phyloP scores from a whole-genome alignment of 2,329 filamentous ascomycete genomes.

The Fusarium virguliforme region DNA sequence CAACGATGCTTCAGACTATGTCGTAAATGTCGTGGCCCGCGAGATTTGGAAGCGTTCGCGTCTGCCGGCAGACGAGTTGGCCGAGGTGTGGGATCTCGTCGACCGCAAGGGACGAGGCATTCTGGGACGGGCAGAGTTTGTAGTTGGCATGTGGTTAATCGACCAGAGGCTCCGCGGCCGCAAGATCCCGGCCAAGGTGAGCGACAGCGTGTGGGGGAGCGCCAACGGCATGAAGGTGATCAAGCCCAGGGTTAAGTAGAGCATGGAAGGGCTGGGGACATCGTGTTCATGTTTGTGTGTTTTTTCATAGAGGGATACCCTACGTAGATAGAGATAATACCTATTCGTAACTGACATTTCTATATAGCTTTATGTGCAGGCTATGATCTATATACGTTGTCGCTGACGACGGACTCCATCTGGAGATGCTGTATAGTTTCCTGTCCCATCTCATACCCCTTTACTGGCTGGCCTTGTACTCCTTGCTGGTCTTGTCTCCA shows the following conservation, averaged over 20 bases:
- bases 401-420: not conserved
- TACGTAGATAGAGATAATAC: slow-evolving; percentile 39
- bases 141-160: slow-evolving; percentile 87
- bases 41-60: slow-evolving; percentile 84
- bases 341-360: slow-evolving; percentile 10
- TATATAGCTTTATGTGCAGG: slow-evolving; percentile 1
- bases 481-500: slow-evolving; percentile 44
- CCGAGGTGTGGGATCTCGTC: slow-evolving; percentile 84
- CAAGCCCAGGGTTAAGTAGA: slow-evolving; percentile 51
- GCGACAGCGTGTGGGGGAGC: slow-evolving; percentile 83
- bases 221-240: slow-evolving; percentile 65
- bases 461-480: slow-evolving; percentile 40
- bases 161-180: slow-evolving; percentile 85
- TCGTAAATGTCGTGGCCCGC: slow-evolving; percentile 78
- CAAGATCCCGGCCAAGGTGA: slow-evolving; percentile 81
- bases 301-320: slow-evolving; percentile 50
- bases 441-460: not conserved
- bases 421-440: not conserved
- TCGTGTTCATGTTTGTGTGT: slow-evolving; percentile 21
- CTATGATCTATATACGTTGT: slow-evolving; percentile 1
- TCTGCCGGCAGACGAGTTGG: slow-evolving; percentile 77
- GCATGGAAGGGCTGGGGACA: slow-evolving; percentile 16
- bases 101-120: slow-evolving; percentile 70
- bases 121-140: slow-evolving; percentile 80
- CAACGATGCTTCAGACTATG: slow-evolving; percentile 63